Conservation (phyloP, 2,329 filamentous ascomycete species). For the Zelopaecilomyces penicillatus region DNA sequence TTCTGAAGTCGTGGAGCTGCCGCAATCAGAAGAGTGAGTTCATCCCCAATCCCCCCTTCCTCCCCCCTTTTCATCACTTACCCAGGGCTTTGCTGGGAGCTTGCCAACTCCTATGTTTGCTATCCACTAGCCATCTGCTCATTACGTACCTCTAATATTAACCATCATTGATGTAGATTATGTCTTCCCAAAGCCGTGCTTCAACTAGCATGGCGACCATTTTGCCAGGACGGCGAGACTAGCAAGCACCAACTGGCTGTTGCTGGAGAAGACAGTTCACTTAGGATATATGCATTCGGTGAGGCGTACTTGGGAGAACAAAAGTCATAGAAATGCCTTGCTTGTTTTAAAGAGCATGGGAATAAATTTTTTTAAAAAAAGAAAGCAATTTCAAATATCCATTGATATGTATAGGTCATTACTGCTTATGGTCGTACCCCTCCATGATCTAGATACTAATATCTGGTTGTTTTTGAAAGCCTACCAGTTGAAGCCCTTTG, state of each 20-base stretch:
- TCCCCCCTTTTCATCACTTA: not conserved
- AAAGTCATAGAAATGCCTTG: not conserved
- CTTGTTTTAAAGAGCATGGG: too few species aligned
- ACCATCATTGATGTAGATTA: constrained; percentile 13
- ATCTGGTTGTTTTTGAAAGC: too few species aligned
- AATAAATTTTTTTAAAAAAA: too few species aligned
- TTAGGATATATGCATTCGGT: constrained; percentile 45
- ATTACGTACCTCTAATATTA: too few species aligned
- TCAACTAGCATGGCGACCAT: constrained; percentile 62
- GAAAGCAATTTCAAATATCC: too few species aligned
- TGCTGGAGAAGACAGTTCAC: constrained; percentile 53
- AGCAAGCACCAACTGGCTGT: constrained; percentile 36
- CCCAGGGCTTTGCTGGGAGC: not conserved
- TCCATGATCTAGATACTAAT: too few species aligned
- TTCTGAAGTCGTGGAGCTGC: constrained; percentile 28
- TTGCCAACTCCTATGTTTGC: constrained; percentile 8
- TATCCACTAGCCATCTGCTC: not conserved
- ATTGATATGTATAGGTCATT: too few species aligned
- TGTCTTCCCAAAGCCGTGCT: constrained; percentile 54
- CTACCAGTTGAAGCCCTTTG: too few species aligned
- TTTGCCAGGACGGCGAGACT: constrained; percentile 18
- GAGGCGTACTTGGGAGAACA: constrained; percentile 3
- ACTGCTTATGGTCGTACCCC: too few species aligned
- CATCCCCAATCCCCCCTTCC: too few species aligned
- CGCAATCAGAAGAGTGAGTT: constrained; percentile 32